Evolutionary conservation across 1,284 basidiomycete genomes (phyloP).

Genomic region (Cyathus olla): DNA sequence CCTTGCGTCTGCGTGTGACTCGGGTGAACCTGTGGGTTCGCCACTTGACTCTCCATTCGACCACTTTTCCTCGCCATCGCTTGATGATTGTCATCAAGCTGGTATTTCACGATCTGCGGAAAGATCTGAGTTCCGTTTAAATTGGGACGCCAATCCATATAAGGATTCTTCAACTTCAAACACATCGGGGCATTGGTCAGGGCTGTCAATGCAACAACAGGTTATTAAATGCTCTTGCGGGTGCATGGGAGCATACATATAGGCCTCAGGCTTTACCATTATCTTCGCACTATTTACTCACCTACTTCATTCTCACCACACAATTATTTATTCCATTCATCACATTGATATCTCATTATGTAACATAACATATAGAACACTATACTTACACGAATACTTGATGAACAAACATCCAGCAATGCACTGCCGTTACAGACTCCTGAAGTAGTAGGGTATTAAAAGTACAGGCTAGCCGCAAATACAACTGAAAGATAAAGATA

Average conservation of each 20-base stretch:
- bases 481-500: constrained; percentile 63
- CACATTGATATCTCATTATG: neutral
- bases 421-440: too few relatives aligned
- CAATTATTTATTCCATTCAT: neutral
- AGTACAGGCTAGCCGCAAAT: constrained; percentile 89
- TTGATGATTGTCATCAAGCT: too few relatives aligned
- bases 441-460: constrained; percentile 64
- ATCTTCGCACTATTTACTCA: constrained; percentile 6
- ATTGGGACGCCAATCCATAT: too few relatives aligned
- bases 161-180: too few relatives aligned
- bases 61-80: neutral
- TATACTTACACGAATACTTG: too few relatives aligned
- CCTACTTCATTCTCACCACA: neutral
- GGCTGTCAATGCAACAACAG: too few relatives aligned
- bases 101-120: too few relatives aligned
- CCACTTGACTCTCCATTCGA: constrained; percentile 1
- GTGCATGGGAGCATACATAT: constrained; percentile 35
- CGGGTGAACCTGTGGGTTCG: constrained; percentile 7
- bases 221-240: constrained; percentile 41
- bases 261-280: constrained; percentile 13
- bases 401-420: neutral
- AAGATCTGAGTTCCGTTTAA: too few relatives aligned
- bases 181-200: too few relatives aligned
- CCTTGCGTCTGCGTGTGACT: constrained; percentile 49
- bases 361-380: too few relatives aligned